Evolutionary conservation across 2,329 filamentous ascomycete species (phyloP).

Genomic region (Exserohilum rostratum): DNA sequence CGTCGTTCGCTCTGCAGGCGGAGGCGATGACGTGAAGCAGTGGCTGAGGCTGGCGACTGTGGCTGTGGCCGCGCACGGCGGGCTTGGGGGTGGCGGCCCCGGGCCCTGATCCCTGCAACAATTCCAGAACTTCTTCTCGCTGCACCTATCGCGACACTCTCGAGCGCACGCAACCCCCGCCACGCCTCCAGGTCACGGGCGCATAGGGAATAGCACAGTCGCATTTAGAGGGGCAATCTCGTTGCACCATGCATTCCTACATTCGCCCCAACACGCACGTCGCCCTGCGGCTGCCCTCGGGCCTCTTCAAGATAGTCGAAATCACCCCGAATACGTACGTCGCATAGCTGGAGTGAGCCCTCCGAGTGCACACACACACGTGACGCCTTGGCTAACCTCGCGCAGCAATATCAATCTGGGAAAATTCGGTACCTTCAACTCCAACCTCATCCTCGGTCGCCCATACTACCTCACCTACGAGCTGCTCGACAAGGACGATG

Average conservation of each 20-base stretch:
- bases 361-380: slow-evolving; percentile 8
- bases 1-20: slow-evolving; percentile 10
- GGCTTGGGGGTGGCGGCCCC: neutral
- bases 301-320: slow-evolving; percentile 63
- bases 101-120: slow-evolving; percentile 8
- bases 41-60: slow-evolving; percentile 3
- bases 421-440: slow-evolving; percentile 90
- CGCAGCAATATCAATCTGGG: slow-evolving; percentile 81
- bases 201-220: slow-evolving; percentile 18
- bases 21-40: slow-evolving; percentile 19
- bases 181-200: neutral
- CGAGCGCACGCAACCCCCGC: neutral
- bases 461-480: slow-evolving; percentile 94
- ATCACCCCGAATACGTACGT: slow-evolving; percentile 70
- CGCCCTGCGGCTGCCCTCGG: slow-evolving; percentile 64
- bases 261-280: slow-evolving; percentile 60
- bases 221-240: slow-evolving; percentile 6
- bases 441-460: slow-evolving; percentile 87
- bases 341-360: slow-evolving; percentile 44
- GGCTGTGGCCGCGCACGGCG: slow-evolving; percentile 1
- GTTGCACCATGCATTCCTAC: slow-evolving; percentile 50
- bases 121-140: slow-evolving; percentile 7
- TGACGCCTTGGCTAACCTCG: slow-evolving; percentile 5
- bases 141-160: neutral
- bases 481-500: slow-evolving; percentile 71